Percentiles rank a stretch among this genome's conserved stretches.
phyloP scores from a whole-genome alignment of 129 eudicot species.

The Flaveria ramosissima region DNA sequence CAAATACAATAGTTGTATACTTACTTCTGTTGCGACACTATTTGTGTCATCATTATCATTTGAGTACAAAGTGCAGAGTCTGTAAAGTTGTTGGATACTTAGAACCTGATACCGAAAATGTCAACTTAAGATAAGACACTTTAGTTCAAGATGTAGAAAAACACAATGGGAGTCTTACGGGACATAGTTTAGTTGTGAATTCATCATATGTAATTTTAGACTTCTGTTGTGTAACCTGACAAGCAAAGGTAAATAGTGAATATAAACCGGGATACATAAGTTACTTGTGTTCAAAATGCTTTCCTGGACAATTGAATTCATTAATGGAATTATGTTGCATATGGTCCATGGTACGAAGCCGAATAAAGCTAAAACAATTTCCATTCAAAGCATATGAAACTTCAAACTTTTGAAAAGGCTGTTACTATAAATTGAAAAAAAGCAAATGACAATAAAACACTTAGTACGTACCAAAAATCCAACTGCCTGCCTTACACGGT shows the following conservation, averaged over 20 bases:
- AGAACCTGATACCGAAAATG: conserved; percentile 52
- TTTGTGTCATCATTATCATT: conserved; percentile 37
- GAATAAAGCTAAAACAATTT: not conserved
- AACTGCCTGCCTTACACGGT: conserved; percentile 70
- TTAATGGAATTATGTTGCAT: not conserved
- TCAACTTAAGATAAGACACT: conserved; percentile 7
- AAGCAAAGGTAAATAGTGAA: conserved; percentile 3
- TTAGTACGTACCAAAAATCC: conserved; percentile 65
- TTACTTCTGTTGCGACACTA: conserved; percentile 58
- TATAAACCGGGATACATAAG: not conserved
- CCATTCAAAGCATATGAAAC: not conserved
- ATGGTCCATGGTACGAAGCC: conserved; percentile 2
- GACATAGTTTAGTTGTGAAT: conserved; percentile 68
- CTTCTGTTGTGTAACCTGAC: conserved; percentile 71
- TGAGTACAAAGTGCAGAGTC: conserved; percentile 59
- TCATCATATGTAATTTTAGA: conserved; percentile 65
- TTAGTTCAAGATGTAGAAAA: not conserved
- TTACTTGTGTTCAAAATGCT: not conserved
- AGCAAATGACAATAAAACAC: not conserved
- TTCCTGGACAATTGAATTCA: not conserved
- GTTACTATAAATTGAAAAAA: not conserved
- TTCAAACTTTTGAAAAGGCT: not conserved
- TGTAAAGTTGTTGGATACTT: conserved; percentile 69
- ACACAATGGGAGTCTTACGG: conserved; percentile 55
- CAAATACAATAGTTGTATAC: conserved; percentile 19